A percentile compares a stretch with the other conserved stretches of the same genome.
Evolutionary conservation across 2,329 filamentous ascomycete genomes (phyloP).

Genomic region (Nigrospora sphaerica): DNA sequence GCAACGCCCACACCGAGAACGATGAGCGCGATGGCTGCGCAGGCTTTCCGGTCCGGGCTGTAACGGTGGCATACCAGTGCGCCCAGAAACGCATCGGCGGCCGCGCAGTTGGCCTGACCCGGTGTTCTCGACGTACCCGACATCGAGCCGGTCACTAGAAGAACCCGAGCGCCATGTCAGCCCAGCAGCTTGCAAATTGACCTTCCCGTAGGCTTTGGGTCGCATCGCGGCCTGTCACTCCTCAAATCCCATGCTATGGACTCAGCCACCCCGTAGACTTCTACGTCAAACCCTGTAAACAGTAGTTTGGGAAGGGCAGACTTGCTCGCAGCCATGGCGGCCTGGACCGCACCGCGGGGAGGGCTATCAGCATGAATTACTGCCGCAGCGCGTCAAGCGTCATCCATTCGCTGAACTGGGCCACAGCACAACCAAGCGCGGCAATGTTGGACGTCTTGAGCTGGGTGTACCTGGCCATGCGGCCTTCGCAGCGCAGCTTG

Average conservation of each 20-base stretch:
- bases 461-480: neutral
- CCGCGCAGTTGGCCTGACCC: slow-evolving; percentile 14
- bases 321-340: slow-evolving; percentile 12
- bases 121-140: slow-evolving; percentile 10
- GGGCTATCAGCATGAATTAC: slow-evolving; percentile 5
- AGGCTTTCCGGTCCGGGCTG: neutral
- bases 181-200: slow-evolving; percentile 6
- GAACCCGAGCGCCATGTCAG: slow-evolving; percentile 9
- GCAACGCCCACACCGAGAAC: slow-evolving; percentile 13
- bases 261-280: slow-evolving; percentile 1
- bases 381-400: slow-evolving; percentile 4
- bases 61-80: slow-evolving; percentile 9
- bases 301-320: too few species aligned
- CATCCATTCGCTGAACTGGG: slow-evolving; percentile 9
- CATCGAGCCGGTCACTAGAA: slow-evolving; percentile 17
- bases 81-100: slow-evolving; percentile 13
- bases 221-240: slow-evolving; percentile 2
- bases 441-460: slow-evolving; percentile 5
- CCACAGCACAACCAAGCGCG: slow-evolving; percentile 8
- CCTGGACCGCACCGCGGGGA: slow-evolving; percentile 15
- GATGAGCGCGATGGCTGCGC: slow-evolving; percentile 10
- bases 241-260: slow-evolving; percentile 5
- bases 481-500: slow-evolving; percentile 1
- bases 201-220: slow-evolving; percentile 10
- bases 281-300: too few species aligned